These are phyloP conservation scores for Fragaria vesca DNA, from an alignment of 306 rosid genomes.

Conservation along the genomic window DNA sequence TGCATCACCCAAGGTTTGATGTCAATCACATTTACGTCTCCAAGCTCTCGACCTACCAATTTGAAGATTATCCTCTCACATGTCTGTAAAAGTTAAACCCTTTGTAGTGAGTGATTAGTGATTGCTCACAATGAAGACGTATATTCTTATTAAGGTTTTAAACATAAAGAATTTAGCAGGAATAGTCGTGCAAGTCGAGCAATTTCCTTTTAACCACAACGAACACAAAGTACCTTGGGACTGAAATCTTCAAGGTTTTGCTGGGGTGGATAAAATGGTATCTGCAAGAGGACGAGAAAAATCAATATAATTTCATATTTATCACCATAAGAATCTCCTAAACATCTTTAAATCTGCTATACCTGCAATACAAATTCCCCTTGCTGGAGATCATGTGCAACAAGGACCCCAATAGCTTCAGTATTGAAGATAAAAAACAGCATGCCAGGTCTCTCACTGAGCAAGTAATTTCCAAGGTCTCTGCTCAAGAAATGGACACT, in stretches of 20 bases:
- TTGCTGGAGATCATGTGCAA: conserved; percentile 90
- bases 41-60: conserved; percentile 77
- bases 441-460: conserved; percentile 91
- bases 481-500: conserved; percentile 87
- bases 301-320: conserved; percentile 25
- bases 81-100: conserved; percentile 48
- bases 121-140: neutral
- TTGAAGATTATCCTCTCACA: conserved; percentile 69
- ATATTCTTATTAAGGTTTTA: neutral
- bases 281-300: conserved; percentile 47
- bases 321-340: conserved; percentile 4
- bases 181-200: neutral
- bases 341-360: conserved; percentile 22
- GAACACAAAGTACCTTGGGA: conserved; percentile 53
- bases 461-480: conserved; percentile 80
- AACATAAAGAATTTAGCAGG: neutral
- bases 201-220: conserved; percentile 7
- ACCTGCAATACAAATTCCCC: conserved; percentile 98
- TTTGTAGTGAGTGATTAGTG: conserved; percentile 17
- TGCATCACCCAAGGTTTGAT: conserved; percentile 96
- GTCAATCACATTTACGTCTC: conserved; percentile 68
- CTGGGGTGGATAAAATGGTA: conserved; percentile 96
- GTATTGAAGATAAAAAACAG: conserved; percentile 86
- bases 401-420: conserved; percentile 92
- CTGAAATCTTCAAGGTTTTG: conserved; percentile 74